These are phyloP conservation scores for Crithidia fasciculata DNA, from an alignment of 208 protist genomes.

Conservation along the genomic window DNA sequence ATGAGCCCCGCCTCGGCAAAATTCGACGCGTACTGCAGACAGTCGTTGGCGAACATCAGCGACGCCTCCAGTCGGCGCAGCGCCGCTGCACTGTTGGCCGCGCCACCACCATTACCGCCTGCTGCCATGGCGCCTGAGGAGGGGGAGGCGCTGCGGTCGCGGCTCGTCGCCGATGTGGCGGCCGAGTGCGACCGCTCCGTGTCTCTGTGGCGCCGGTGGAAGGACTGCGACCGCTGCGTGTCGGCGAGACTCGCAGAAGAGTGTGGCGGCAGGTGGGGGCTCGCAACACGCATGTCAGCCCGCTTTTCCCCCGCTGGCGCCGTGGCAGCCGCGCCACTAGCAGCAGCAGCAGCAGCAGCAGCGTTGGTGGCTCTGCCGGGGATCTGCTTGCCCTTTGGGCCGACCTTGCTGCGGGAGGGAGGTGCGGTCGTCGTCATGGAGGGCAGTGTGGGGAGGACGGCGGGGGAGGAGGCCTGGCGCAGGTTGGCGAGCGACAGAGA, in stretches of 20 bases:
- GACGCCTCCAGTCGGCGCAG: constrained; percentile 32
- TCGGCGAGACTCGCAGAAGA: background rate
- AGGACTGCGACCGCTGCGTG: constrained; percentile 8
- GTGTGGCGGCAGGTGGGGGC: background rate
- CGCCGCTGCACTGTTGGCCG: constrained; percentile 2
- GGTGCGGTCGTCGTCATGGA: background rate
- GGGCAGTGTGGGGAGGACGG: background rate
- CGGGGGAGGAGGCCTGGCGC: background rate
- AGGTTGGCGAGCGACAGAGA: background rate
- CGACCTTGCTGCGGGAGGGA: background rate
- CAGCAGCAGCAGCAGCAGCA: background rate
- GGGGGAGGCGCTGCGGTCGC: constrained; percentile 13
- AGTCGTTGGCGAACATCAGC: constrained; percentile 22
- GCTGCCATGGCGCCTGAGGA: background rate
- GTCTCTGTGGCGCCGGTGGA: constrained; percentile 1
- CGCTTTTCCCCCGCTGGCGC: background rate
- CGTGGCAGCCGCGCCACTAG: background rate
- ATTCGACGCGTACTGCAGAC: constrained; percentile 22
- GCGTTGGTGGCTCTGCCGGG: background rate
- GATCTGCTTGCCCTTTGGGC: background rate
- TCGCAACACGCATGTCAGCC: background rate
- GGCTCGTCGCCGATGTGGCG: background rate
- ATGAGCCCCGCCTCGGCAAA: constrained; percentile 30
- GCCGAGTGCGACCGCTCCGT: constrained; percentile 6
- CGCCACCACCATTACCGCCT: background rate